Conservation (phyloP, 352 stramenopile species). For the Aphanomyces cochlioides region DNA sequence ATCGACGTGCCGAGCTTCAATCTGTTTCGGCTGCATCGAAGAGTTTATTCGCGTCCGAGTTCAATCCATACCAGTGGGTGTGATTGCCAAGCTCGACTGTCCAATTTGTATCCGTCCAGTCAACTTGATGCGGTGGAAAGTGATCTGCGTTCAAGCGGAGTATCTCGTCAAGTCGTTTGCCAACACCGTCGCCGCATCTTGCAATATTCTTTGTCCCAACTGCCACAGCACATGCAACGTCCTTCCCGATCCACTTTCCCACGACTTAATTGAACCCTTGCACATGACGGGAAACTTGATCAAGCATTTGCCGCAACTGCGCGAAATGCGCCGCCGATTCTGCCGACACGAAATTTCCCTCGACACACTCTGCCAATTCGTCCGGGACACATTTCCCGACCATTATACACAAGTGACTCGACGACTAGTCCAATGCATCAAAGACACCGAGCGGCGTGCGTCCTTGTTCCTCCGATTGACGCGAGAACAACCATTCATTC, state of each 20-base stretch:
- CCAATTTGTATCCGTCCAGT: not conserved
- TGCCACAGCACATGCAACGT: not conserved
- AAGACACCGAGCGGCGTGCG: conserved; percentile 7
- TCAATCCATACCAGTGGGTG: not conserved
- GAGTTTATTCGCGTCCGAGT: not conserved
- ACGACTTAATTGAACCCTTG: not conserved
- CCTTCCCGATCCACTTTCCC: not conserved
- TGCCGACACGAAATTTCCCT: not conserved
- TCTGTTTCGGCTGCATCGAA: not conserved
- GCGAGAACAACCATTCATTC: not conserved
- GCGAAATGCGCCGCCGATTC: not conserved
- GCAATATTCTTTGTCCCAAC: not conserved
- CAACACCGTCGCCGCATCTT: not conserved
- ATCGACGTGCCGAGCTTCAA: not conserved
- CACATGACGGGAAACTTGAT: not conserved
- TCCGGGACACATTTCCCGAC: not conserved
- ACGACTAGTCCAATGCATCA: not conserved
- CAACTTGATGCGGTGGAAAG: not conserved
- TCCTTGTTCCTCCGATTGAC: not conserved
- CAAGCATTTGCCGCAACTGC: not conserved
- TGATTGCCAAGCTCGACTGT: not conserved
- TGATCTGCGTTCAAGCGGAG: not conserved
- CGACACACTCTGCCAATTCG: not conserved
- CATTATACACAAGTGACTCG: not conserved
- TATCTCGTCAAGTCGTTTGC: not conserved